Percentiles rank a stretch among this genome's conserved stretches.
Conservation (phyloP, 768 basidiomycete species). For the Exidia glandulosa region DNA sequence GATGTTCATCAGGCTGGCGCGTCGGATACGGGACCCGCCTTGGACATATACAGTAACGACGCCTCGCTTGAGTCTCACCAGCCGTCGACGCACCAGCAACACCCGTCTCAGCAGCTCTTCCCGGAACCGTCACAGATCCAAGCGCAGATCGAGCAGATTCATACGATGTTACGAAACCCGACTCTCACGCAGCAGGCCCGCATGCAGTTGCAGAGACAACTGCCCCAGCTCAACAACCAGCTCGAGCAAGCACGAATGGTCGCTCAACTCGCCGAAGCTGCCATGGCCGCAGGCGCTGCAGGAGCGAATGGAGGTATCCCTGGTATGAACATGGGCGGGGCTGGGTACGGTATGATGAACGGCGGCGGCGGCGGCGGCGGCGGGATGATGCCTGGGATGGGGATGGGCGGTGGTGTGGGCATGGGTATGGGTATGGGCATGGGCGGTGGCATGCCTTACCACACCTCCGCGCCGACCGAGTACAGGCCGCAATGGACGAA, state of each 20-base stretch:
- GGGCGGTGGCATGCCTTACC: not conserved
- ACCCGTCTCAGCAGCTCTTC: slow-evolving; percentile 53
- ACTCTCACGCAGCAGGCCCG: slow-evolving; percentile 61
- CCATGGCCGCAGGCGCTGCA: not conserved
- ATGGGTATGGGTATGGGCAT: slow-evolving; percentile 1
- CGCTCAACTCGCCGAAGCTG: slow-evolving; percentile 28
- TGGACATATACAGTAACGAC: not conserved
- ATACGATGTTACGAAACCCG: slow-evolving; percentile 69
- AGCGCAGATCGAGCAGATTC: slow-evolving; percentile 73
- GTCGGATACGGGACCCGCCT: not conserved
- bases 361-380: slow-evolving; percentile 25
- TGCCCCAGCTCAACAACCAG: slow-evolving; percentile 69
- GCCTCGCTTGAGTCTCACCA: not conserved
- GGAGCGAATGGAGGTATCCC: slow-evolving; percentile 7
- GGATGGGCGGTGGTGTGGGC: slow-evolving; percentile 6
- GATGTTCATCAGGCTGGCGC: not conserved
- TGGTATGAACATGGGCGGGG: slow-evolving; percentile 9
- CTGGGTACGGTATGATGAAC: slow-evolving; percentile 14
- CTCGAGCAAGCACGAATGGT: slow-evolving; percentile 71
- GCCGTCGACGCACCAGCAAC: too few relatives aligned
- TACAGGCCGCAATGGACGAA: slow-evolving; percentile 38
- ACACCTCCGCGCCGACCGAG: slow-evolving; percentile 16
- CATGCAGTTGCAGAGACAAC: slow-evolving; percentile 72
- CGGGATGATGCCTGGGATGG: slow-evolving; percentile 16
- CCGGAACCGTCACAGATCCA: slow-evolving; percentile 74